Conservation (phyloP, 768 basidiomycete genomes). For the Botryobasidium botryosum region DNA sequence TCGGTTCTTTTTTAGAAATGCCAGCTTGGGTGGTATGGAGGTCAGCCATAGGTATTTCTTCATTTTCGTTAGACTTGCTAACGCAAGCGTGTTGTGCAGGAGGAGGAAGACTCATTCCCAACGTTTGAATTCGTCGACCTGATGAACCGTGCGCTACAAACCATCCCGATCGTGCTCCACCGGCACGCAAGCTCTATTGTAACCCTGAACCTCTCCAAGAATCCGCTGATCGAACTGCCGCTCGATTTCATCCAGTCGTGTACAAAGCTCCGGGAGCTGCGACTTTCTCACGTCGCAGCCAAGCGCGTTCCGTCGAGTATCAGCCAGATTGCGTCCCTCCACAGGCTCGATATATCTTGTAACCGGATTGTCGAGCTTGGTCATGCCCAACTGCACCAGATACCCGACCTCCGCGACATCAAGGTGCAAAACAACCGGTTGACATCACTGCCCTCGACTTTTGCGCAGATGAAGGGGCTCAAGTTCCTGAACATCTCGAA, state of each 20-base stretch:
- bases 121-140: conserved; percentile 72
- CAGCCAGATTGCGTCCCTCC: conserved; percentile 52
- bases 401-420: conserved; percentile 49
- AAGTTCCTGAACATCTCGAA: conserved; percentile 84
- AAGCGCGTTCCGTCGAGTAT: conserved; percentile 82
- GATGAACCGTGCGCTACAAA: conserved; percentile 58
- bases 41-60: conserved; percentile 22
- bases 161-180: conserved; percentile 78
- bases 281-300: conserved; percentile 82
- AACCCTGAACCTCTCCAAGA: conserved; percentile 75
- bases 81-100: conserved; percentile 25
- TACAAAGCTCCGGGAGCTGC: conserved; percentile 63
- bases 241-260: conserved; percentile 92
- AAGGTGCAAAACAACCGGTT: conserved; percentile 84
- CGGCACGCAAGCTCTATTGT: conserved; percentile 69
- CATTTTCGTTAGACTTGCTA: background rate
- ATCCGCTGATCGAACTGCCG: conserved; percentile 91
- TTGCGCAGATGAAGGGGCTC: conserved; percentile 53
- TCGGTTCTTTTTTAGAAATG: conserved; percentile 79
- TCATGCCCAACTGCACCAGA: conserved; percentile 65
- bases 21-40: conserved; percentile 41
- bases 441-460: conserved; percentile 71
- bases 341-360: conserved; percentile 73
- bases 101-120: conserved; percentile 50
- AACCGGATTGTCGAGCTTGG: conserved; percentile 84